A percentile compares a stretch with the other conserved stretches of the same genome.
Evolutionary conservation across 1,284 basidiomycete genomes (phyloP).

Genomic region (Thelephora terrestris): DNA sequence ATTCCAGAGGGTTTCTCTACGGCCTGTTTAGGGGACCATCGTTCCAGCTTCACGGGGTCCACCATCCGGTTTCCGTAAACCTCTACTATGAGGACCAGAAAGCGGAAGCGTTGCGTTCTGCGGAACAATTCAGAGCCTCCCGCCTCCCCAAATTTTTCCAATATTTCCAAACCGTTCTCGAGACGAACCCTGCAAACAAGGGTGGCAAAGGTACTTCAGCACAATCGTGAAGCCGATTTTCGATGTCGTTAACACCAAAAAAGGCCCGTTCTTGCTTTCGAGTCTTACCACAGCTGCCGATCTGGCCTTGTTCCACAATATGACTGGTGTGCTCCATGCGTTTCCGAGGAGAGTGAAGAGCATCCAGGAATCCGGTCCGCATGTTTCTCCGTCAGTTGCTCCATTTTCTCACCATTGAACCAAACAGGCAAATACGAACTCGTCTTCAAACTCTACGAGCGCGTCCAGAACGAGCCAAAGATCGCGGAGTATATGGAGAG

Average conservation of each 20-base stretch:
- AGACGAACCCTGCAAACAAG: conserved; percentile 21
- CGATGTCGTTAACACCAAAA: neutral
- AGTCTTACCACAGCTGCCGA: conserved; percentile 35
- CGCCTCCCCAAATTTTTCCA: conserved; percentile 39
- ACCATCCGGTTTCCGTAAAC: conserved; percentile 27
- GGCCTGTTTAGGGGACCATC: neutral
- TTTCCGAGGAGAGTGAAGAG: conserved; percentile 32
- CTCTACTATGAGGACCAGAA: conserved; percentile 44
- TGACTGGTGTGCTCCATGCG: conserved; percentile 32
- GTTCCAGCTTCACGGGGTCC: conserved; percentile 19
- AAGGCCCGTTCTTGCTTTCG: conserved; percentile 25
- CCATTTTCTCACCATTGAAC: neutral
- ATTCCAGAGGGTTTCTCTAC: conserved; percentile 1
- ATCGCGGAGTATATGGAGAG: conserved; percentile 35
- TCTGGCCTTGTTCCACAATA: conserved; percentile 33
- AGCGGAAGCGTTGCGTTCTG: conserved; percentile 17
- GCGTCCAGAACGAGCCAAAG: conserved; percentile 22
- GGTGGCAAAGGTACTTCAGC: conserved; percentile 11
- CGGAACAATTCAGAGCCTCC: conserved; percentile 28
- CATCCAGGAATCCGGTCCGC: conserved; percentile 10
- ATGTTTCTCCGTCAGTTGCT: neutral
- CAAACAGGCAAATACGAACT: conserved; percentile 21
- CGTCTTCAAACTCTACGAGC: conserved; percentile 24
- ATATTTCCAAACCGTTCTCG: conserved; percentile 29
- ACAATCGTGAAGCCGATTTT: neutral